A percentile compares a stretch with the other conserved stretches of the same genome.
Conservation (phyloP, 2,329 filamentous ascomycete genomes). For the Fusarium verticillioides region DNA sequence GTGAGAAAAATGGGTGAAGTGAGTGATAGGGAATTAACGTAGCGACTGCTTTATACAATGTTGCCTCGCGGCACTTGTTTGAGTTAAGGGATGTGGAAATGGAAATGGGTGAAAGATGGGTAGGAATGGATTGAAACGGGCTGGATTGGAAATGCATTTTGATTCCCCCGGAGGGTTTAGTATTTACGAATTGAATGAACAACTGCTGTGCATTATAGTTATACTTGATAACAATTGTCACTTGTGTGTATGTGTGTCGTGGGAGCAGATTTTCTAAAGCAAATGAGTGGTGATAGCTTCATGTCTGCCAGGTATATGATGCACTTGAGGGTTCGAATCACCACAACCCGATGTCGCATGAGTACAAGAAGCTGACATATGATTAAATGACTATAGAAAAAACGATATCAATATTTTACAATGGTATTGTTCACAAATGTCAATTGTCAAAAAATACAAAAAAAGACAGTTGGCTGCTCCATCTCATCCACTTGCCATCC, state of each 20-base stretch:
- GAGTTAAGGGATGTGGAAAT: slow-evolving; percentile 25
- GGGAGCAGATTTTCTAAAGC: too few species aligned
- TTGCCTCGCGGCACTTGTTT: slow-evolving; percentile 61
- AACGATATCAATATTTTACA: background rate
- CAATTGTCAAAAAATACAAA: slow-evolving; percentile 39
- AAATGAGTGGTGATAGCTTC: slow-evolving; percentile 21
- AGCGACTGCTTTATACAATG: slow-evolving; percentile 53
- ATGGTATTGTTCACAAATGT: accelerated
- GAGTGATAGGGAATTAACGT: slow-evolving; percentile 22
- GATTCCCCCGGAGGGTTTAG: slow-evolving; percentile 39
- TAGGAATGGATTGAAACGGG: background rate
- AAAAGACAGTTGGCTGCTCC: slow-evolving; percentile 63
- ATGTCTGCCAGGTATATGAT: background rate
- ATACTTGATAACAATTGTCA: background rate
- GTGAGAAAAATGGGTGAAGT: slow-evolving; percentile 32
- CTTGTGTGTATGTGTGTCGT: background rate
- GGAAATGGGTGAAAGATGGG: background rate
- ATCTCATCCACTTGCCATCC: slow-evolving; percentile 63
- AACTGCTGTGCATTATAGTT: background rate
- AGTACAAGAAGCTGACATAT: background rate
- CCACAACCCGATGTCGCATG: background rate
- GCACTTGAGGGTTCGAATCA: slow-evolving; percentile 8
- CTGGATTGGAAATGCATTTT: slow-evolving; percentile 29
- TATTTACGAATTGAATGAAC: slow-evolving; percentile 39
- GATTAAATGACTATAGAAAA: background rate